Evolutionary conservation across 2,329 filamentous ascomycete species (phyloP).

Genomic region (Colletotrichum chrysophilum): DNA sequence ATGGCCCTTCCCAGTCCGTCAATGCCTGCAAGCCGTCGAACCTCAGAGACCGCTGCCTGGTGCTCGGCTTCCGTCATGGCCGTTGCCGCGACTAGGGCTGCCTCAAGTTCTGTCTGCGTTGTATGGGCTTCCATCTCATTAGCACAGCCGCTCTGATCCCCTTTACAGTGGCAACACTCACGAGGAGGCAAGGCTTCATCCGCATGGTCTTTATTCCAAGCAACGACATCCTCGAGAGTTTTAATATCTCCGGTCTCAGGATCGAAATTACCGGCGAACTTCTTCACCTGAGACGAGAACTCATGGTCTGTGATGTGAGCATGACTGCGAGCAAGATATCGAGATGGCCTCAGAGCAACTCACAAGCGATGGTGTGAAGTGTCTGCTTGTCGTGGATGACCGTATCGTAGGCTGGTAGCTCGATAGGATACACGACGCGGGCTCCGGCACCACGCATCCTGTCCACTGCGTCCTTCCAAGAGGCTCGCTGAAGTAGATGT

Average conservation of each 20-base stretch:
- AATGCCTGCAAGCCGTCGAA: neutral
- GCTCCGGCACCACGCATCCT: constrained; percentile 19
- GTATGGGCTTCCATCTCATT: neutral
- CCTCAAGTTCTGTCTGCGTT: neutral
- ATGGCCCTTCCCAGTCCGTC: neutral
- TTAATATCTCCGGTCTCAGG: neutral
- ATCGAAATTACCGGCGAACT: neutral
- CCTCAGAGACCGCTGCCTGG: neutral
- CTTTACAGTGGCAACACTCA: constrained; percentile 6
- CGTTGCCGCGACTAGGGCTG: neutral
- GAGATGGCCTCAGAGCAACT: neutral
- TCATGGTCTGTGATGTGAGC: neutral
- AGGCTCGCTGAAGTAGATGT: constrained; percentile 8
- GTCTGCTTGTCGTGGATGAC: constrained; percentile 14
- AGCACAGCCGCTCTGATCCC: neutral
- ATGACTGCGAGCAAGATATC: neutral
- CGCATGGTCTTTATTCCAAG: constrained; percentile 27
- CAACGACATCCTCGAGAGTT: constrained; percentile 24
- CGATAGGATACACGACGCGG: constrained; percentile 16
- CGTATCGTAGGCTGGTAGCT: neutral
- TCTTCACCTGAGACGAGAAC: neutral
- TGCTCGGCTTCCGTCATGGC: neutral
- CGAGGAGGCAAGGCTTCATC: constrained; percentile 22
- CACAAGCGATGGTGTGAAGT: constrained; percentile 23
- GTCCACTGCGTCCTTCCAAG: constrained; percentile 16